Percentiles rank a stretch among this genome's conserved stretches.
These are phyloP conservation scores for Ceriops decandra DNA, from an alignment of 345 rosid genomes.

Conservation along the genomic window DNA sequence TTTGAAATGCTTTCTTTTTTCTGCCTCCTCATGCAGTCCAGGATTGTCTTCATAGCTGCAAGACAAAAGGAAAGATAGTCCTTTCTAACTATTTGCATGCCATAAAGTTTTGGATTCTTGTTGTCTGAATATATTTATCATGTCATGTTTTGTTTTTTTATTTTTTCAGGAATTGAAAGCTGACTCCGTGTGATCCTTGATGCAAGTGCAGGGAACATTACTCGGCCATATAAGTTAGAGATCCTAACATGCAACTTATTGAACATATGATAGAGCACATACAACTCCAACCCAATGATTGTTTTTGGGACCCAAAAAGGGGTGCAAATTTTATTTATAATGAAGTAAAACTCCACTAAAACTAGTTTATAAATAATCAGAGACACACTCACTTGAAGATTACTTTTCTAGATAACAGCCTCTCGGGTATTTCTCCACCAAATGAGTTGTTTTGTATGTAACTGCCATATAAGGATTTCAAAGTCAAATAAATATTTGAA, in stretches of 20 bases:
- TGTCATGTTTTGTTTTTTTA: no score
- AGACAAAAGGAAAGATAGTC: conserved; percentile 14
- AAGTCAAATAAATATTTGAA: neutral
- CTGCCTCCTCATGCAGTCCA: conserved; percentile 47
- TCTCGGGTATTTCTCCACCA: conserved; percentile 61
- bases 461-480: conserved; percentile 43
- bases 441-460: conserved; percentile 78
- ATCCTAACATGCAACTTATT: no score
- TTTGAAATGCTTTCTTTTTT: conserved; percentile 38
- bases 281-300: no score
- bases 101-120: neutral
- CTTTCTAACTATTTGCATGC: conserved; percentile 1
- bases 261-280: no score
- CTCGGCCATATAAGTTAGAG: no score
- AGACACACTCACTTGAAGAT: conserved; percentile 51
- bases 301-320: no score
- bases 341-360: no score
- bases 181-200: no score
- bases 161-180: no score
- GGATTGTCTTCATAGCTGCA: conserved; percentile 65
- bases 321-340: no score
- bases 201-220: no score
- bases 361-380: no score
- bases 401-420: conserved; percentile 50
- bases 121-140: neutral